phyloP scores from a whole-genome alignment of 1,284 basidiomycete genomes.

The Hortiboletus rubellus region DNA sequence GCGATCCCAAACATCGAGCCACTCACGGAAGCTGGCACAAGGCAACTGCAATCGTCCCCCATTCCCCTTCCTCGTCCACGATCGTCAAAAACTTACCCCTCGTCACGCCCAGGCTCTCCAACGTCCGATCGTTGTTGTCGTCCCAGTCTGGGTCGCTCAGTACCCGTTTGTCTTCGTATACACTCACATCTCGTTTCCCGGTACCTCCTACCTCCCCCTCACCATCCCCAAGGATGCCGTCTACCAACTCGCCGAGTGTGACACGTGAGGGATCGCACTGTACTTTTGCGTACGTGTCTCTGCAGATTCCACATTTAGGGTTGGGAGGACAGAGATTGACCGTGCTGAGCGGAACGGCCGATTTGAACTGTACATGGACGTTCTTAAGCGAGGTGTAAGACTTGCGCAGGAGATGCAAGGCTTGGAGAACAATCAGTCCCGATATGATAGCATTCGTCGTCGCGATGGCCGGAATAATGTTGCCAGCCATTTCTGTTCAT shows the following conservation, averaged over 20 bases:
- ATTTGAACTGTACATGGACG: conserved; percentile 75
- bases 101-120: conserved; percentile 71
- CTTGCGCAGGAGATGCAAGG: conserved; percentile 76
- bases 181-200: conserved; percentile 63
- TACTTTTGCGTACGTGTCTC: conserved; percentile 80
- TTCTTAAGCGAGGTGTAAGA: conserved; percentile 61
- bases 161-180: conserved; percentile 83
- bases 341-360: conserved; percentile 70
- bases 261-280: conserved; percentile 66
- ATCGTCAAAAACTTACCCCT: conserved; percentile 84
- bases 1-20: neutral
- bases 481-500: conserved; percentile 91
- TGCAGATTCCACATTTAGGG: conserved; percentile 78
- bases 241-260: conserved; percentile 73
- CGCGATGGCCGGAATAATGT: conserved; percentile 98
- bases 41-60: conserved; percentile 71
- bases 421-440: conserved; percentile 91
- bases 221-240: conserved; percentile 58
- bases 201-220: conserved; percentile 40
- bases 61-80: conserved; percentile 84
- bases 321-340: conserved; percentile 68
- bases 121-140: conserved; percentile 74
- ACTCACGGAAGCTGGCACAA: conserved; percentile 73
- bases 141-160: conserved; percentile 89
- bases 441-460: conserved; percentile 98